Evolutionary conservation across 2,329 filamentous ascomycete genomes (phyloP), one percentile per base, ranked within the genome.

Genomic region (Xylariaceae sp.): DNA sequence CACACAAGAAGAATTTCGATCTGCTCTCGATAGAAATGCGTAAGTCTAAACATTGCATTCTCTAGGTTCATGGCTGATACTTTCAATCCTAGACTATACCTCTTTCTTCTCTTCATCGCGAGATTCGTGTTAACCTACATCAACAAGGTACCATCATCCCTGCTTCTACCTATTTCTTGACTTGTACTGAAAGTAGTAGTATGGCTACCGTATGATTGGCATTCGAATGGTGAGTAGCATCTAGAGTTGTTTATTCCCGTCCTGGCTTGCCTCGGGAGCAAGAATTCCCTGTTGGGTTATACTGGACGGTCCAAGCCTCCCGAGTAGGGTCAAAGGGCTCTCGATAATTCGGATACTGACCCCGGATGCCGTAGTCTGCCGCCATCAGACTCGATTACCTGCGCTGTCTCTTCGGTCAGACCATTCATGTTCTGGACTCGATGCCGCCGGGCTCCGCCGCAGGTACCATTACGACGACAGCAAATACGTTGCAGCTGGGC

Each of bases 31-130:
- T 61, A 72, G 64, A 46, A 74, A 81, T 56, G 71, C 82, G 70
- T 80, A 66, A 65, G 77, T 65, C 16, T 26, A 41, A 42, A 3
- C 12, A 14, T 9, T 18, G 1, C n/a, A 37, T 1, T 16, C 16
- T 21, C 26, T 9, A 7, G 23, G 5, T 20, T 44, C 16, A 18
- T 46, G 12, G 56, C 62, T 67, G 40, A 65, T 48, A 41, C 19
- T 20, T 40, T 18, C 10, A 32, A 40, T 48, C 51, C 19, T 57
- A 85, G 82, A 1, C 74, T 92, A 0, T 90, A 87, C 70, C 85
- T 91, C 65, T 81, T 91, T 52, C 84, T 85, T 52, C 76, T 92
- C 6, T 92, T 91, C 70, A 71, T 91, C 41, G 88, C 76, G 14
- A 84, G 87, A 46, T 86, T 89, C 62, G 67, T 75, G 18, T 74